Evolutionary conservation across 2,329 filamentous ascomycete species (phyloP), one percentile per base, ranked within the genome.

Genomic region (Lecanosticta acicola): DNA sequence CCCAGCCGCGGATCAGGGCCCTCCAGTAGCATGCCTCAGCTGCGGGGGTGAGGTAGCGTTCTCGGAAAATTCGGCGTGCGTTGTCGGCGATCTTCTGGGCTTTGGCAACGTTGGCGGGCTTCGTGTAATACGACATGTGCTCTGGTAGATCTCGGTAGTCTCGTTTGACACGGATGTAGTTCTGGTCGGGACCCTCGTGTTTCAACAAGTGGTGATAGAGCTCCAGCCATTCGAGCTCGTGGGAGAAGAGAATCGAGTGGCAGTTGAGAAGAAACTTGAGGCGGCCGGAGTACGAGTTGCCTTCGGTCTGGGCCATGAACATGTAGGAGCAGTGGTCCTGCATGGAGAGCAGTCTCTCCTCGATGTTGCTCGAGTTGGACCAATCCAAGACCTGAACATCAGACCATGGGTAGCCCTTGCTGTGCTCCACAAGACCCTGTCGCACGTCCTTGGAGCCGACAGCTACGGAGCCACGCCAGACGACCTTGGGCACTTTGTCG

Each of bases 201-300:
- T 52, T 39, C 32, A 66, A 48, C 3, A 65, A 53, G 43, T 64
- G 59, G 18, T 63, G 55, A 29, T 55, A 59, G 14, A 56, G 48
- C 33, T 58, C 53, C 3, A 57, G 51, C 59, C 59, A 65, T 13
- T 60, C 47, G 3, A 62, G 45, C 10, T 59, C 50, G 41, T 63
- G 63, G 10, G 57, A 54, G 21, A 65, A 49, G 14, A 56, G 43
- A 9, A 64, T 53, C 2, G 58, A 60, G 38, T 59, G 49, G 45
- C 63, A 66, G 37, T 62, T 61, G 21, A 61, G 53, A n/a, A 65
- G 51, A 20, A 58, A 63, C 41, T 64, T 65, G 20, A 66, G 50
- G 4, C 61, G 49, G 1, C 59, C 61, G 7, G 55, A 59, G 40
- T 57, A 65, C 5, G 50, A 58, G n/a, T 56, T 54, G 10, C 60